Evolutionary conservation across 1,284 basidiomycete genomes (phyloP).

Genomic region (Pyrrhoderma lamaoense): DNA sequence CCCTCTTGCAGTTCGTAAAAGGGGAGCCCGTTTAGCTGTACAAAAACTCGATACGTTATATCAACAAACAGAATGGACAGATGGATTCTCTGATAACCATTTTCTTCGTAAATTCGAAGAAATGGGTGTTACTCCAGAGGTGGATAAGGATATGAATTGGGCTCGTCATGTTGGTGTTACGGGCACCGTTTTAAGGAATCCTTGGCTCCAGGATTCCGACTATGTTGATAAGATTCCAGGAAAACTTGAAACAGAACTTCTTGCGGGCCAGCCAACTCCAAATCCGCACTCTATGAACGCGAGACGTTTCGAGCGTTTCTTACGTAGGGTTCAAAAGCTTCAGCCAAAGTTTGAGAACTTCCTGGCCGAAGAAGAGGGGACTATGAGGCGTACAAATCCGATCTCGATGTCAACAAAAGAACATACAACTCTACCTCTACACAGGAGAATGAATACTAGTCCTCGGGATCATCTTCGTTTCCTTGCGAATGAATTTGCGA

Average conservation of each 20-base stretch:
- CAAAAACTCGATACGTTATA: conserved; percentile 57
- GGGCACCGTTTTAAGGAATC: conserved; percentile 20
- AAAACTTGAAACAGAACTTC: conserved; percentile 18
- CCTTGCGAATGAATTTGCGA: conserved; percentile 24
- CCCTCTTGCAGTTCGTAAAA: conserved; percentile 52
- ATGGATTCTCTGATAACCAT: conserved; percentile 52
- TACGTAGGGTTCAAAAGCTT: conserved; percentile 45
- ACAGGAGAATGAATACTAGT: conserved; percentile 25
- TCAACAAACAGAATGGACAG: conserved; percentile 69
- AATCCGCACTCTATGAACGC: conserved; percentile 32
- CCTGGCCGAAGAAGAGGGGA: conserved; percentile 26
- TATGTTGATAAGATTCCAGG: conserved; percentile 37
- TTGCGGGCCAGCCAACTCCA: conserved; percentile 19
- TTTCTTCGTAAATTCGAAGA: conserved; percentile 63
- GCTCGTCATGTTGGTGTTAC: conserved; percentile 26
- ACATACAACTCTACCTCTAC: conserved; percentile 12
- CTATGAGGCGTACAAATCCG: conserved; percentile 11
- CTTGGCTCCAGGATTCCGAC: conserved; percentile 45
- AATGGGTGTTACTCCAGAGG: conserved; percentile 39
- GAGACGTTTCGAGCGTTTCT: conserved; percentile 49
- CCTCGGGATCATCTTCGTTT: conserved; percentile 22
- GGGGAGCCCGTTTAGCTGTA: conserved; percentile 53
- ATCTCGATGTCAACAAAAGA: background rate
- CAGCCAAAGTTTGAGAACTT: conserved; percentile 50
- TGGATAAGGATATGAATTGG: conserved; percentile 28